phyloP scores from a whole-genome alignment of 257 asterid genomes.

The Parsonsia alboflavescens region DNA sequence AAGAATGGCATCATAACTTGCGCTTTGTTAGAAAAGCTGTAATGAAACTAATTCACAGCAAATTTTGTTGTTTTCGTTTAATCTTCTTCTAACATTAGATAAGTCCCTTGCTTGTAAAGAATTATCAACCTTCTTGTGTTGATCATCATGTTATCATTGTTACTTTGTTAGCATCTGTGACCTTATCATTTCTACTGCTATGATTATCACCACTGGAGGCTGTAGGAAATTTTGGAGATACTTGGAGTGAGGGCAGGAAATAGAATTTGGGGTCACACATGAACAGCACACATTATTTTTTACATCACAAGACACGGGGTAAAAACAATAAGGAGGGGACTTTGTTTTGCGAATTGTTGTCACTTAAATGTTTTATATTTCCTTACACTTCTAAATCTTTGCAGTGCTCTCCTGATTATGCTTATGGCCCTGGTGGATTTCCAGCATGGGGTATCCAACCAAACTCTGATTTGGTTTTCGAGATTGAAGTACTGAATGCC shows the following conservation, averaged over 20 bases:
- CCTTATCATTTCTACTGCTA: background rate
- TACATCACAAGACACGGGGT: background rate
- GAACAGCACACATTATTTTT: background rate
- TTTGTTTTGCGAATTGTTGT: background rate
- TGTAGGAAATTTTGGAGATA: background rate
- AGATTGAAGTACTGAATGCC: constrained; percentile 74
- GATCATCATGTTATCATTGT: background rate
- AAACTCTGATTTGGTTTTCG: constrained; percentile 70
- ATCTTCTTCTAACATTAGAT: background rate
- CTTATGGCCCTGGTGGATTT: constrained; percentile 75
- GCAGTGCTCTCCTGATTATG: constrained; percentile 99
- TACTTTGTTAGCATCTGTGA: background rate
- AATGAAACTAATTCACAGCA: background rate
- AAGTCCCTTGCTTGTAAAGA: background rate
- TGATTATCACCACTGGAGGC: background rate
- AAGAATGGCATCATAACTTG: background rate
- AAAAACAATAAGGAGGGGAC: too few species aligned
- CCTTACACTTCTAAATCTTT: constrained; percentile 3
- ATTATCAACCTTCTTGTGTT: background rate
- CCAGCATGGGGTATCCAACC: constrained; percentile 95
- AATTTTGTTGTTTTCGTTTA: background rate
- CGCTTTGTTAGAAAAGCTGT: background rate
- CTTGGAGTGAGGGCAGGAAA: background rate
- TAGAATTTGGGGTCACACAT: background rate
- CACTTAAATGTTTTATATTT: background rate